Percentiles rank a stretch among this genome's conserved stretches.
Conservation (phyloP, 2,329 filamentous ascomycete species). For the Drechslerella dactyloides region DNA sequence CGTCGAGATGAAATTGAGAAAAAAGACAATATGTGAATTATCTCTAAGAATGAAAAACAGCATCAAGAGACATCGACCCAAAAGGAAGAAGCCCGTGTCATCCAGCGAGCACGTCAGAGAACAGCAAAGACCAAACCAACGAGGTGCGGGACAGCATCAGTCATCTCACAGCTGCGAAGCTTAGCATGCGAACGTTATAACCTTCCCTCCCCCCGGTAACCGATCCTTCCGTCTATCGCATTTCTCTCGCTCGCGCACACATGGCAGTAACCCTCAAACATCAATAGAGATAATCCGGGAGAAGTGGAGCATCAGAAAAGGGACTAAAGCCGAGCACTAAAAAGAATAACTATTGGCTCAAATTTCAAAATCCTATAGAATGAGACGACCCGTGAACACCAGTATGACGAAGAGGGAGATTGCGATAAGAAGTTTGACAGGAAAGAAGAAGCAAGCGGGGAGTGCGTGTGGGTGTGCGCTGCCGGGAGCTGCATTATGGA, state of each 20-base stretch:
- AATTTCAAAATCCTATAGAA: conserved; percentile 51
- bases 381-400: conserved; percentile 48
- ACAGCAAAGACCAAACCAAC: background rate
- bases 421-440: conserved; percentile 20
- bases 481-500: conserved; percentile 22
- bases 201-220: background rate
- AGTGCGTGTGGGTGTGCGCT: background rate
- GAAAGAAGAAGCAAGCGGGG: conserved; percentile 5
- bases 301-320: too few species aligned
- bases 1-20: background rate
- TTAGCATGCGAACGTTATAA: background rate
- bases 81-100: background rate
- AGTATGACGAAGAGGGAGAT: conserved; percentile 38
- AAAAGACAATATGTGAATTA: background rate
- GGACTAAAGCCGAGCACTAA: conserved; percentile 11
- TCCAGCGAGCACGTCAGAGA: background rate
- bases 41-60: background rate
- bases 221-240: background rate
- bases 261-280: conserved; percentile 7
- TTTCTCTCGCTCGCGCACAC: background rate
- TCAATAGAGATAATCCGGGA: conserved; percentile 13
- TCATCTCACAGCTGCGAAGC: background rate
- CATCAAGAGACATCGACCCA: background rate
- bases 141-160: background rate
- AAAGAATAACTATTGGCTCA: conserved; percentile 36